Evolutionary conservation across 768 basidiomycete species (phyloP).

Genomic region (Pleurotus tuoliensis): DNA sequence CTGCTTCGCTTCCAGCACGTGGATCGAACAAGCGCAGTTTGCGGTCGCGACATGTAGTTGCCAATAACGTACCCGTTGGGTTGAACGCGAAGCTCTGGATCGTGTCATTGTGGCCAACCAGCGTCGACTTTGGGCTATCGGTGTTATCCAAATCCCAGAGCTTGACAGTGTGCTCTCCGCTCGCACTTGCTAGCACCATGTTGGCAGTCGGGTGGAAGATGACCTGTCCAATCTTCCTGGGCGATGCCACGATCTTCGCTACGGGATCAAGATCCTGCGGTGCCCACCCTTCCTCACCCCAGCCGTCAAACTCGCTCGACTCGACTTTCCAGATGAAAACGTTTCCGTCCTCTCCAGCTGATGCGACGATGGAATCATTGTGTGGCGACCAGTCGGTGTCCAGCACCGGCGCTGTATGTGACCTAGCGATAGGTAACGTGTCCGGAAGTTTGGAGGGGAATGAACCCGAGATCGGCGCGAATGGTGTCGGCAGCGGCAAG

Average conservation of each 20-base stretch:
- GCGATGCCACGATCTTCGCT: conserved; percentile 70
- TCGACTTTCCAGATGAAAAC: conserved; percentile 89
- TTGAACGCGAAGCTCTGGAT: conserved; percentile 87
- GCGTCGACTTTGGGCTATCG: conserved; percentile 55
- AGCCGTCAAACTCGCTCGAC: conserved; percentile 65
- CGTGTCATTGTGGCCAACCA: conserved; percentile 80
- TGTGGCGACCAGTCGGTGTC: conserved; percentile 98
- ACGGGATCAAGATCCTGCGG: conserved; percentile 84
- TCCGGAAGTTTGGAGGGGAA: conserved; percentile 86
- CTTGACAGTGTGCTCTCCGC: conserved; percentile 83
- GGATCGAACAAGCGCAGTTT: conserved; percentile 92
- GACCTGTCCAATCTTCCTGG: conserved; percentile 91
- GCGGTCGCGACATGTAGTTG: conserved; percentile 89
- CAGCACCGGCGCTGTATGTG: conserved; percentile 78
- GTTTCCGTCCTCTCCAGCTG: conserved; percentile 92
- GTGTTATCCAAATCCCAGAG: conserved; percentile 86
- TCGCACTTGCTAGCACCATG: conserved; percentile 77
- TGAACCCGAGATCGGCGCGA: conserved; percentile 39
- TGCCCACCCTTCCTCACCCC: conserved; percentile 81
- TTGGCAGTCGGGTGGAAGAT: conserved; percentile 89
- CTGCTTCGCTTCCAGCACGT: conserved; percentile 76
- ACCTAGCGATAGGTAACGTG: conserved; percentile 85
- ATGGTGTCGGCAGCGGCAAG: conserved; percentile 79
- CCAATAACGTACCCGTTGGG: conserved; percentile 73
- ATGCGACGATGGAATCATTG: conserved; percentile 86